A percentile compares a stretch with the other conserved stretches of the same genome.
Conservation (phyloP, 768 basidiomycete genomes). For the Russula sp. region DNA sequence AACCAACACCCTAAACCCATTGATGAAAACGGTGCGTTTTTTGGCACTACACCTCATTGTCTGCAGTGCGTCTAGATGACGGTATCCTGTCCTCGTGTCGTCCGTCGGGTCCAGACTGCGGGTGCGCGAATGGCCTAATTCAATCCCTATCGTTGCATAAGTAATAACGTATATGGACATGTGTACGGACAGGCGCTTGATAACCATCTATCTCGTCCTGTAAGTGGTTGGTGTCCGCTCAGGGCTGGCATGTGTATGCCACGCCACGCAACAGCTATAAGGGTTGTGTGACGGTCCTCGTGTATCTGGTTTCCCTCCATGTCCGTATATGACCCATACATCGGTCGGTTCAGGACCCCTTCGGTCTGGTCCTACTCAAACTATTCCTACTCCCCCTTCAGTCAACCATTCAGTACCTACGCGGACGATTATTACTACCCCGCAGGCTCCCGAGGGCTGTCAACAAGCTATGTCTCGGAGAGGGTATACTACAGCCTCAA, state of each 20-base stretch:
- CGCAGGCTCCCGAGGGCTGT: neutral
- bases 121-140: neutral
- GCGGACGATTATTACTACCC: neutral
- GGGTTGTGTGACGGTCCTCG: neutral
- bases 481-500: constrained; percentile 15
- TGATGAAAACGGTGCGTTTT: neutral
- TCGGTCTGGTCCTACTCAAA: neutral
- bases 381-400: constrained; percentile 4
- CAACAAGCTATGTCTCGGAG: neutral
- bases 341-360: constrained; percentile 7
- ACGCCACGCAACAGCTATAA: constrained; percentile 14
- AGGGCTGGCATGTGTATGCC: neutral
- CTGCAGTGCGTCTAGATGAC: neutral
- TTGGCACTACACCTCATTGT: neutral
- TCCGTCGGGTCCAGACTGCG: neutral
- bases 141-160: neutral
- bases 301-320: constrained; percentile 3
- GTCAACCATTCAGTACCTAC: constrained; percentile 1
- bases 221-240: neutral
- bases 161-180: constrained; percentile 2
- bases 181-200: constrained; percentile 4
- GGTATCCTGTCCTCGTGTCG: neutral
- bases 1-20: neutral
- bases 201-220: neutral
- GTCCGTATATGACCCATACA: constrained; percentile 19